A percentile compares a stretch with the other conserved stretches of the same genome.
phyloP scores from a whole-genome alignment of 805 yeast genomes.

The Ogataea pini region DNA sequence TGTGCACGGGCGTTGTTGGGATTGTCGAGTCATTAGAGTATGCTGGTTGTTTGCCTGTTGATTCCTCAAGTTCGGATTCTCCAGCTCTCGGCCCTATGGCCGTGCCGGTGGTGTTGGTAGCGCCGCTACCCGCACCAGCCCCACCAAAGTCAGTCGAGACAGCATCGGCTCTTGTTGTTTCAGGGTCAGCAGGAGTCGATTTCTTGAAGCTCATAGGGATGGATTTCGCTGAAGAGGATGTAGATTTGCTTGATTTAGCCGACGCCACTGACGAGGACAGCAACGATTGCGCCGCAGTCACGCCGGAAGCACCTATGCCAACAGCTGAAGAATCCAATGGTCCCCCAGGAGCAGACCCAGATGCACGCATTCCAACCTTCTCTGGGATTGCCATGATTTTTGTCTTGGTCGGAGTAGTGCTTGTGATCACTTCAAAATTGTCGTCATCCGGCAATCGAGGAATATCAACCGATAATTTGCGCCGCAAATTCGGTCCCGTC shows the following conservation, averaged over 20 bases:
- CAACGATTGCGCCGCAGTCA: slow-evolving; percentile 3
- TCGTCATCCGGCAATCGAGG: slow-evolving; percentile 33
- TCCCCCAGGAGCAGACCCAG: neutral
- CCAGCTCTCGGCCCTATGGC: slow-evolving; percentile 10
- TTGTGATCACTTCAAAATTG: slow-evolving; percentile 23
- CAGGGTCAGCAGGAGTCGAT: slow-evolving; percentile 52
- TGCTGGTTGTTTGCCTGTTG: neutral
- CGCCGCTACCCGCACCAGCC: neutral
- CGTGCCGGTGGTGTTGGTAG: neutral
- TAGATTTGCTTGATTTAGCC: slow-evolving; percentile 20
- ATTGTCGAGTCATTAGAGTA: slow-evolving; percentile 1
- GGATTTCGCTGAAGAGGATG: slow-evolving; percentile 21
- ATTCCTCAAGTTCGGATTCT: slow-evolving; percentile 10
- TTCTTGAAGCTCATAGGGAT: slow-evolving; percentile 29
- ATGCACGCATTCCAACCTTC: neutral
- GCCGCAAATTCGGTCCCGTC: slow-evolving; percentile 1
- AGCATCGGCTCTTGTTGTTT: slow-evolving; percentile 53
- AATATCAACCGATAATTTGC: slow-evolving; percentile 23
- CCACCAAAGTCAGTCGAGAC: slow-evolving; percentile 32
- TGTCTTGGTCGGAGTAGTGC: slow-evolving; percentile 19
- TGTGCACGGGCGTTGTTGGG: slow-evolving; percentile 20
- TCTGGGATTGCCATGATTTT: slow-evolving; percentile 24
- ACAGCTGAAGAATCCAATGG: neutral
- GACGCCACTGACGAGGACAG: slow-evolving; percentile 29
- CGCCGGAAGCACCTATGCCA: neutral